Evolutionary conservation across 768 basidiomycete species (phyloP), one percentile per base, ranked within the genome.

Genomic region (Pholiota conissans): DNA sequence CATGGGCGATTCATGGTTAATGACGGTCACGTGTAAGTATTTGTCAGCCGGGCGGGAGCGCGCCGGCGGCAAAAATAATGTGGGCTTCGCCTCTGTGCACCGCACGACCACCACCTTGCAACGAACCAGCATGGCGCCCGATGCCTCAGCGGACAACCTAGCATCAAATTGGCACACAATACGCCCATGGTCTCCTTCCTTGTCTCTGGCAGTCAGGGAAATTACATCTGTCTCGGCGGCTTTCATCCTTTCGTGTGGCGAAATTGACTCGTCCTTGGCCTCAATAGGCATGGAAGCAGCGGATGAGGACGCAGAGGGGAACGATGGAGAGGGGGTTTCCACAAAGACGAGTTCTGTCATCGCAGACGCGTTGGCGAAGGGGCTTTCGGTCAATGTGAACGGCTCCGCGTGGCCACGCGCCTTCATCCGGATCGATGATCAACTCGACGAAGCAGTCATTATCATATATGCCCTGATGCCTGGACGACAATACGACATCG

Each of bases 381-480:
- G 90, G 0, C 79, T 93, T 29, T 86, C 85, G 0, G 86, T 94
- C 35, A 90, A 87, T 40, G 89, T 94, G 49, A 93, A 95, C 61
- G 84, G 84, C 27, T 78, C 86, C 5, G 83, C 82, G 3, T 94
- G 92, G 92, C 84, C 87, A 65, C 79, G 86, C 50, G 89, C 91
- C 22, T 82, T 92, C 65, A 84, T 91, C 56, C 84, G 87, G 52
- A 84, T 92, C 59, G 87, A 91, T 67, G 91, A 94, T 42, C 82
- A 84, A 52, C 79, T 81, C 0, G 93, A 95, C 62, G 90, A 96
- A 66, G 95, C 93, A 0, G 84, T 95, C 55, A 92, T 97, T 52
- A 91, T 96, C 57, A 84, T 98, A 26, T 95, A 93, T 58, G 93
- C 92, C 1, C 78, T 98, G 46, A 83, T 90, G 76, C 94, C 93